Conservation (phyloP, 2,329 filamentous ascomycete species). For the Fonsecaea multimorphosa region DNA sequence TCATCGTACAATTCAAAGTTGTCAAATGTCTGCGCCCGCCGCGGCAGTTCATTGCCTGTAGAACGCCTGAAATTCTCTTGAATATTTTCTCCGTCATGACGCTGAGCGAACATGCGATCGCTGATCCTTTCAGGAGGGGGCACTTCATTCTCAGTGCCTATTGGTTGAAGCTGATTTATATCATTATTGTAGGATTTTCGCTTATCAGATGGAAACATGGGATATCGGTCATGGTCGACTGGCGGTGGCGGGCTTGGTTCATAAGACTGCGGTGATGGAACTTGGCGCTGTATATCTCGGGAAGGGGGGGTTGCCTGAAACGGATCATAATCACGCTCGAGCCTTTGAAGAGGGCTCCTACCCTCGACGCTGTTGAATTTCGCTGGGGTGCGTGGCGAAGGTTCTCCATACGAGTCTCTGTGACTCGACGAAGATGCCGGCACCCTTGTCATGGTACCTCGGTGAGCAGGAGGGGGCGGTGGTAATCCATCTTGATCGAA, state of each 20-base stretch:
- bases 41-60: slow-evolving; percentile 24
- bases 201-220: slow-evolving; percentile 8
- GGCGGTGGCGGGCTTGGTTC: background rate
- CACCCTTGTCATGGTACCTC: slow-evolving; percentile 29
- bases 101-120: slow-evolving; percentile 1
- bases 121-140: slow-evolving; percentile 5
- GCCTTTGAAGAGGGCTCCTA: slow-evolving; percentile 38
- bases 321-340: slow-evolving; percentile 37
- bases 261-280: slow-evolving; percentile 11
- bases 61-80: slow-evolving; percentile 26
- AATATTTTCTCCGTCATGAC: slow-evolving; percentile 10
- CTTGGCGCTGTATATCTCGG: slow-evolving; percentile 13
- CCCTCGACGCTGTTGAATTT: slow-evolving; percentile 34
- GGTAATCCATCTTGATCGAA: slow-evolving; percentile 42
- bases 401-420: slow-evolving; percentile 32
- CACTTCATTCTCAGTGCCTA: slow-evolving; percentile 8
- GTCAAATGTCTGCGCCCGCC: slow-evolving; percentile 33
- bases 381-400: slow-evolving; percentile 26
- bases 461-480: slow-evolving; percentile 46
- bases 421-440: background rate
- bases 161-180: slow-evolving; percentile 15
- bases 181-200: slow-evolving; percentile 18
- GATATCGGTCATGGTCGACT: slow-evolving; percentile 21
- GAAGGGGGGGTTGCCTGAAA: slow-evolving; percentile 32
- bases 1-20: slow-evolving; percentile 28